Percentiles rank a stretch among this genome's conserved stretches.
Conservation (phyloP, 306 rosid species). For the Biancaea sappan region DNA sequence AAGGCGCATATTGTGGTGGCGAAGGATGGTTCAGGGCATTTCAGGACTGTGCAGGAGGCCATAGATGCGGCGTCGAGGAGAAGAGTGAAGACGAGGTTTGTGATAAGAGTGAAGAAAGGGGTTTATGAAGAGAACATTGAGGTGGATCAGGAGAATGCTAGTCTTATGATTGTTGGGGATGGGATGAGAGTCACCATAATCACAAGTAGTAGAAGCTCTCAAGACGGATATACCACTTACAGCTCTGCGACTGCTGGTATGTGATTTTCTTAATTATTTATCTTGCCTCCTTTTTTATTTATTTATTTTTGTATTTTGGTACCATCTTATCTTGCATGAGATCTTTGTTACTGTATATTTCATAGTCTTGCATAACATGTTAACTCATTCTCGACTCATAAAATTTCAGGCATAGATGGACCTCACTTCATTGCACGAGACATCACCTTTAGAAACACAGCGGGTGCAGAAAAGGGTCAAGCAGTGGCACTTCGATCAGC, state of each 20-base stretch:
- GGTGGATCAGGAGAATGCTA: conserved; percentile 52
- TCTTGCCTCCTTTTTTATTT: too few species aligned
- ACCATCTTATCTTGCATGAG: too few species aligned
- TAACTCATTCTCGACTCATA: not conserved
- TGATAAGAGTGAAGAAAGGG: conserved; percentile 72
- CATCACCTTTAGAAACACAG: conserved; percentile 67
- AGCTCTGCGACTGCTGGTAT: conserved; percentile 89
- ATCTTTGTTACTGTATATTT: too few species aligned
- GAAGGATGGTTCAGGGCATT: conserved; percentile 80
- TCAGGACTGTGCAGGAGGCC: conserved; percentile 65
- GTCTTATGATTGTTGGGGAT: conserved; percentile 82
- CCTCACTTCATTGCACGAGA: conserved; percentile 69
- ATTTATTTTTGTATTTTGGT: too few species aligned
- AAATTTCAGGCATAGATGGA: conserved; percentile 66
- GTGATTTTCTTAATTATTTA: not conserved
- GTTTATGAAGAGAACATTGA: conserved; percentile 75
- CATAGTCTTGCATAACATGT: too few species aligned
- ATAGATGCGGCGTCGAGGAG: conserved; percentile 64
- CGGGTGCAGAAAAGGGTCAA: conserved; percentile 72
- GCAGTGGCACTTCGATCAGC: conserved; percentile 85
- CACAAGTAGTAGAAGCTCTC: conserved; percentile 61
- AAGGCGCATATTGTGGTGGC: conserved; percentile 72
- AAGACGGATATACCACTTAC: conserved; percentile 68
- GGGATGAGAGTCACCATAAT: conserved; percentile 64
- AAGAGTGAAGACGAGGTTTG: conserved; percentile 44